Evolutionary conservation across 352 stramenopile genomes (phyloP).

Genomic region (Globisporangium emineosum): DNA sequence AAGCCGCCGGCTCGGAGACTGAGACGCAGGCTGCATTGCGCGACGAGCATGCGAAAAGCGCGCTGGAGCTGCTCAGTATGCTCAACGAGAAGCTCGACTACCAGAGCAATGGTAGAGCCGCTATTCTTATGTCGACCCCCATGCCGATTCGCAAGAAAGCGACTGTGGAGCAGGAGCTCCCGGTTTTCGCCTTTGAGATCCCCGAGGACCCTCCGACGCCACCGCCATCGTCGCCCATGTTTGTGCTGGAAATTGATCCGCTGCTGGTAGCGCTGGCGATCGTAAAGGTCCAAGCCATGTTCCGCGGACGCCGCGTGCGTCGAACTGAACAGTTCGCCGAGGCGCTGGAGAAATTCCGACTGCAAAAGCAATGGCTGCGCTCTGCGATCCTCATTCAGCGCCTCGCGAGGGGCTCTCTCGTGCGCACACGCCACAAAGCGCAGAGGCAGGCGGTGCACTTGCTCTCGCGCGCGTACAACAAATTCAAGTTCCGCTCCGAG

Average conservation of each 20-base stretch:
- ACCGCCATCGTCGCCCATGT: neutral
- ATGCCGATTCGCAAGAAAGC: constrained; percentile 9
- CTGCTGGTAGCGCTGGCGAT: constrained; percentile 24
- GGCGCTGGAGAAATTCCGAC: constrained; percentile 27
- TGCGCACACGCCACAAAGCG: constrained; percentile 6
- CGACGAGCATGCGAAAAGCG: constrained; percentile 42
- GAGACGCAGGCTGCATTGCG: constrained; percentile 38
- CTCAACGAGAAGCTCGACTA: constrained; percentile 43
- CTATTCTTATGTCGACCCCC: neutral
- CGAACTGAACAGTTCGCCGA: constrained; percentile 26
- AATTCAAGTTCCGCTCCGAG: constrained; percentile 19
- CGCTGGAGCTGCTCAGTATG: constrained; percentile 55
- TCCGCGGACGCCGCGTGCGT: constrained; percentile 28
- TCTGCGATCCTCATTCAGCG: constrained; percentile 30
- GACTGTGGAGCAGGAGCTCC: neutral
- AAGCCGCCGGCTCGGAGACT: constrained; percentile 21
- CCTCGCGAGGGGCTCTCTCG: constrained; percentile 10
- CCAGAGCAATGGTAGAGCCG: neutral
- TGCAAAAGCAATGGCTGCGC: constrained; percentile 28
- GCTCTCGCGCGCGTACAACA: constrained; percentile 17
- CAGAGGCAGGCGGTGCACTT: constrained; percentile 10
- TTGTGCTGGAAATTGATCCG: constrained; percentile 16
- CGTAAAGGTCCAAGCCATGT: constrained; percentile 33
- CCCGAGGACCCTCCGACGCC: neutral
- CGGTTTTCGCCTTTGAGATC: constrained; percentile 1